These are phyloP conservation scores for Aureobasidium vineae DNA, from an alignment of 2,329 filamentous ascomycete species.

Conservation along the genomic window DNA sequence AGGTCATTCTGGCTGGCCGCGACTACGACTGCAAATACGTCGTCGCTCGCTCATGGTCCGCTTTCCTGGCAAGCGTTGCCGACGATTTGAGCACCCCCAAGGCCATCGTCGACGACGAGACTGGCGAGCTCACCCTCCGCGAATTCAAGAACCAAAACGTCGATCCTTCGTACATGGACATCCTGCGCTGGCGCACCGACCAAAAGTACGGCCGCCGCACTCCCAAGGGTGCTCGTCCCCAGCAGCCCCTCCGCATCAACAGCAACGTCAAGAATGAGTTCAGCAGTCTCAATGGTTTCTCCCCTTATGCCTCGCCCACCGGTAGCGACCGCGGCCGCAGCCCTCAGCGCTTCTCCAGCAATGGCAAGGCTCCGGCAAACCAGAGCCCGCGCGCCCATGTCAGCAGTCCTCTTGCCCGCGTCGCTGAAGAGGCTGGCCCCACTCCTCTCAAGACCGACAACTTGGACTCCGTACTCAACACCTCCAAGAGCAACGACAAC, in stretches of 20 bases:
- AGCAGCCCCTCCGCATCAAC: constrained; percentile 46
- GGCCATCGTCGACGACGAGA: constrained; percentile 90
- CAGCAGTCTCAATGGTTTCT: constrained; percentile 48
- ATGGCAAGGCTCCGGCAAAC: constrained; percentile 60
- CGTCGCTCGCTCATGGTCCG: constrained; percentile 84
- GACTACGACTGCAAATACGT: constrained; percentile 99
- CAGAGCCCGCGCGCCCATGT: constrained; percentile 67
- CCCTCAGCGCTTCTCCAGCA: constrained; percentile 61
- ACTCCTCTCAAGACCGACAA: constrained; percentile 22
- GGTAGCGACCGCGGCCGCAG: constrained; percentile 67
- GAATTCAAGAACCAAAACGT: constrained; percentile 88
- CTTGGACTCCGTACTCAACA: constrained; percentile 6
- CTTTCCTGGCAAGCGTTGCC: constrained; percentile 80
- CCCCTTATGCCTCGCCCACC: constrained; percentile 65
- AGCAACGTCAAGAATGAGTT: constrained; percentile 54
- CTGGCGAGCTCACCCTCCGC: constrained; percentile 82
- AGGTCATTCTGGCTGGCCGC: constrained; percentile 92
- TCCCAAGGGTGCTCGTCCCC: constrained; percentile 46
- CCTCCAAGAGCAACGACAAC: constrained; percentile 23
- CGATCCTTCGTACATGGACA: constrained; percentile 91
- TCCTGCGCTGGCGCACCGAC: constrained; percentile 90
- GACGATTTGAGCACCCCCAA: constrained; percentile 90
- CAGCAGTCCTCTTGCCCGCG: constrained; percentile 69
- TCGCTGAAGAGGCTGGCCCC: constrained; percentile 63
- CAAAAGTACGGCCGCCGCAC: constrained; percentile 77